Conservation (phyloP, 768 basidiomycete species). For the Cystofilobasidium bisporidii region DNA sequence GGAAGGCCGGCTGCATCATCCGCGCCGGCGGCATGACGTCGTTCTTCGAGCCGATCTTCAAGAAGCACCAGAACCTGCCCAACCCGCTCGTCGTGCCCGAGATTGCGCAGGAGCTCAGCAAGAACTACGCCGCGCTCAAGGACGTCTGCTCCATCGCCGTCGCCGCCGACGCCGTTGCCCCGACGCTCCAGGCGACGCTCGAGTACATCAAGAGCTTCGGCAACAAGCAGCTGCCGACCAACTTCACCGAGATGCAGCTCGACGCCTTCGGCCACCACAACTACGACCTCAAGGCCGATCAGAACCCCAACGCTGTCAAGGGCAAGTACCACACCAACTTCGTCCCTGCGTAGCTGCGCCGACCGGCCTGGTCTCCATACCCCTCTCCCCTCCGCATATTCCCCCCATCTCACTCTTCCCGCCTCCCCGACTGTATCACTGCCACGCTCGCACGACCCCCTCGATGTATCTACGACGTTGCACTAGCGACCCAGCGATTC, state of each 20-base stretch:
- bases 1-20: constrained; percentile 41
- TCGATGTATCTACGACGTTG: too few species aligned
- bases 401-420: too few species aligned
- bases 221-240: constrained; percentile 18
- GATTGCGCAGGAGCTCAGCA: constrained; percentile 35
- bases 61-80: constrained; percentile 27
- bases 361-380: not conserved
- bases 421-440: too few species aligned
- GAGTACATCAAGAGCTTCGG: constrained; percentile 12
- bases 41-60: constrained; percentile 33
- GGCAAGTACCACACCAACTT: constrained; percentile 33
- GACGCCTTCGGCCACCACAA: constrained; percentile 38
- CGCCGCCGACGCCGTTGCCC: constrained; percentile 33
- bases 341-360: constrained; percentile 9
- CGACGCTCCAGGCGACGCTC: constrained; percentile 15
- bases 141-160: constrained; percentile 33
- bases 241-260: constrained; percentile 33
- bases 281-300: constrained; percentile 34
- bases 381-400: too few species aligned
- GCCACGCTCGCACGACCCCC: too few species aligned
- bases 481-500: too few species aligned
- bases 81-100: constrained; percentile 34
- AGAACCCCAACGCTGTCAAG: constrained; percentile 34
- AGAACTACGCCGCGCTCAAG: constrained; percentile 35
- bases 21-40: constrained; percentile 33